Evolutionary conservation across 371 early-diverging fungal genomes (phyloP).

Genomic region (Mucor piriformis): DNA sequence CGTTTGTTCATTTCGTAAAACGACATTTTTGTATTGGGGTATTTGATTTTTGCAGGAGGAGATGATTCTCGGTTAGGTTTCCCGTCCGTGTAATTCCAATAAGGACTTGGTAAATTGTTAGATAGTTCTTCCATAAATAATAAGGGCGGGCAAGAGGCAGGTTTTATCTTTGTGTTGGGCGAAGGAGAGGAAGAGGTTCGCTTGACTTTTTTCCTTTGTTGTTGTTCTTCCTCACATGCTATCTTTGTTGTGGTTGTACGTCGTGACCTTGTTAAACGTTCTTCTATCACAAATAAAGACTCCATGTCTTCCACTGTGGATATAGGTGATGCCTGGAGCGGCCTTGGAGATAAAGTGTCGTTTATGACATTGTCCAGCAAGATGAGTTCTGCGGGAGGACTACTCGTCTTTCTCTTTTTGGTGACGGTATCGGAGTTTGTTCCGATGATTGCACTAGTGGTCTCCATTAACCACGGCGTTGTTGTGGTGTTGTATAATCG

Average conservation of each 20-base stretch:
- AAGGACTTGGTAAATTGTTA: background rate
- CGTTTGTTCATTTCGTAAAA: slow-evolving; percentile 67
- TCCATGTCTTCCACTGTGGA: background rate
- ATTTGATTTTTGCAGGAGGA: slow-evolving; percentile 54
- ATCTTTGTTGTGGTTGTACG: slow-evolving; percentile 1
- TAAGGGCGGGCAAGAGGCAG: slow-evolving; percentile 1
- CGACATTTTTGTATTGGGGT: slow-evolving; percentile 55
- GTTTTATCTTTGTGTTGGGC: background rate
- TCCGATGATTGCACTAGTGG: background rate
- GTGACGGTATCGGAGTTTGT: slow-evolving; percentile 5
- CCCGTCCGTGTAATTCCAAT: slow-evolving; percentile 42
- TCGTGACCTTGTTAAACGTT: slow-evolving; percentile 17
- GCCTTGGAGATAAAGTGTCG: background rate
- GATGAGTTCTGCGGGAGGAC: background rate
- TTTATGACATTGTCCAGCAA: background rate
- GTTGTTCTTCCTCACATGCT: background rate
- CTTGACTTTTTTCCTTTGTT: background rate
- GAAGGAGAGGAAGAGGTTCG: slow-evolving; percentile 1
- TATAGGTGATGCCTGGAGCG: background rate
- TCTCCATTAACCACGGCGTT: background rate
- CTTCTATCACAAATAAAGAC: slow-evolving; percentile 1
- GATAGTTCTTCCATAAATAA: slow-evolving; percentile 19
- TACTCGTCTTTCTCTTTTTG: slow-evolving; percentile 13
- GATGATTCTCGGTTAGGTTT: slow-evolving; percentile 41
- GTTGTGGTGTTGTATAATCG: slow-evolving; percentile 10